phyloP scores from a whole-genome alignment of 2,329 filamentous ascomycete genomes.

The Sphaerostilbella broomeana region DNA sequence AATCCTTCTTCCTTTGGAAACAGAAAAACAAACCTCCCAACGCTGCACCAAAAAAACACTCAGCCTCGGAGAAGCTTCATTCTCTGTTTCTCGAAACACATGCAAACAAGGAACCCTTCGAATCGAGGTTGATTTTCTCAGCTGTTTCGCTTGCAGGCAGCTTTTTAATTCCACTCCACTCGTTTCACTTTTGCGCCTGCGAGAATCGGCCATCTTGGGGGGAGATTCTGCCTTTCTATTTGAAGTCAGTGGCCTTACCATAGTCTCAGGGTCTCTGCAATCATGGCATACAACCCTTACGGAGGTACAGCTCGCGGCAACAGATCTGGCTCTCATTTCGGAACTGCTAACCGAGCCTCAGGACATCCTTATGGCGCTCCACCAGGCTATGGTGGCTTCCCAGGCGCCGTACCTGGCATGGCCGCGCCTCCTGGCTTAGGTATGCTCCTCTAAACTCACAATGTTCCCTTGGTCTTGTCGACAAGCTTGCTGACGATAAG shows the following conservation, averaged over 20 bases:
- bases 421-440: conserved; percentile 77
- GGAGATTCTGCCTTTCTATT: neutral
- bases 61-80: neutral
- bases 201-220: neutral
- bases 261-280: conserved; percentile 5
- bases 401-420: conserved; percentile 58
- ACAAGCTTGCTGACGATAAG: conserved; percentile 4
- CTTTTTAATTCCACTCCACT: neutral
- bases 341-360: conserved; percentile 17
- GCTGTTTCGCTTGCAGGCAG: neutral
- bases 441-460: conserved; percentile 37
- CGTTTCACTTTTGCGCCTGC: neutral
- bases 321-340: neutral
- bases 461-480: neutral
- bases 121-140: conserved; percentile 3
- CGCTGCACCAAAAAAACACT: too few relatives aligned
- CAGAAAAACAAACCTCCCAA: neutral
- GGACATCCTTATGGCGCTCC: conserved; percentile 63
- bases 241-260: conserved; percentile 4
- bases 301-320: conserved; percentile 36
- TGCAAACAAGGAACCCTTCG: conserved; percentile 8
- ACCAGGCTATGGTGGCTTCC: conserved; percentile 66
- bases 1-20: neutral
- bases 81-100: too few relatives aligned
- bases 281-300: conserved; percentile 57